These are phyloP conservation scores for Hypoxylon sp. DNA, from an alignment of 2,329 filamentous ascomycete genomes.

Conservation along the genomic window DNA sequence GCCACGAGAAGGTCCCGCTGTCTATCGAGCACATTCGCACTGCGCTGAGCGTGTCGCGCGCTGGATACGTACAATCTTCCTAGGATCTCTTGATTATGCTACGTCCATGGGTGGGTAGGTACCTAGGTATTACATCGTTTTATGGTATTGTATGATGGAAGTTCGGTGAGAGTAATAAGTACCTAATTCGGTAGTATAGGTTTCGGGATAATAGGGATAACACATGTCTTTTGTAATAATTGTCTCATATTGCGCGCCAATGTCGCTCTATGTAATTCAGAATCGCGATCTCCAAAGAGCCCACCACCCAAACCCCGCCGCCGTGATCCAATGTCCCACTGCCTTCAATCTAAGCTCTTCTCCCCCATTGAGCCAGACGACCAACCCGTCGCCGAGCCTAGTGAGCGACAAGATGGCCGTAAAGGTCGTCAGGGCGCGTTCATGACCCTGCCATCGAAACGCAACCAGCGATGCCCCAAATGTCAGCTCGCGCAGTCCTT, in stretches of 20 bases:
- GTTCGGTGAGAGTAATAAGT: too few species aligned
- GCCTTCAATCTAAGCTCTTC: constrained; percentile 25
- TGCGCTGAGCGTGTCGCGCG: constrained; percentile 20
- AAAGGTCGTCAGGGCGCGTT: constrained; percentile 44
- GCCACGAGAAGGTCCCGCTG: constrained; percentile 18
- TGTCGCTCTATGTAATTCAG: too few species aligned
- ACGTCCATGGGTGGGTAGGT: too few species aligned
- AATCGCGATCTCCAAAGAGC: constrained; percentile 18
- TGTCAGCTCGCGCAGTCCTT: constrained; percentile 47
- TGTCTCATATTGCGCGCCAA: too few species aligned
- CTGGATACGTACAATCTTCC: neutral
- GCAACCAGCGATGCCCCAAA: constrained; percentile 45
- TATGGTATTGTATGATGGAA: too few species aligned
- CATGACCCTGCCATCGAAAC: constrained; percentile 45
- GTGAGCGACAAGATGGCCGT: constrained; percentile 43
- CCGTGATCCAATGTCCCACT: constrained; percentile 24
- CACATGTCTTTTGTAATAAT: too few species aligned
- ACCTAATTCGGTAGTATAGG: too few species aligned
- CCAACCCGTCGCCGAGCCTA: constrained; percentile 46
- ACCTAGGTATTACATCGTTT: too few species aligned
- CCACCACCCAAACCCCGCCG: constrained; percentile 18
- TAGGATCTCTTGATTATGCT: too few species aligned
- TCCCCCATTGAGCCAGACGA: constrained; percentile 47
- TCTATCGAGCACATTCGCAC: constrained; percentile 21
- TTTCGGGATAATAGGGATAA: too few species aligned